Evolutionary conservation across 768 basidiomycete genomes (phyloP).

Genomic region (Suillus plorans): DNA sequence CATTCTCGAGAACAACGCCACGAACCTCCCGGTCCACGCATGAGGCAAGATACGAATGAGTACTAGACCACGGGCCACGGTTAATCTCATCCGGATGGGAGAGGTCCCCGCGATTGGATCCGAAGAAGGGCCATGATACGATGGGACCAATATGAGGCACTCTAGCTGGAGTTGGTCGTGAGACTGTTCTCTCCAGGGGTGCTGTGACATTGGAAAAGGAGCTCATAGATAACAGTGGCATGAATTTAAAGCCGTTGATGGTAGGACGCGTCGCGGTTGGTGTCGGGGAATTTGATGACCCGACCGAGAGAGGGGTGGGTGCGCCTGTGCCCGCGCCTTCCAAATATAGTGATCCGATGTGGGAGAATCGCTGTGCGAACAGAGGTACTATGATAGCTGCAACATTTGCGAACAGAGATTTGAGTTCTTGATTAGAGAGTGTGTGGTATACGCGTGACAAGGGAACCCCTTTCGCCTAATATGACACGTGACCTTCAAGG

Average conservation of each 20-base stretch:
- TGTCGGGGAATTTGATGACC: conserved; percentile 25
- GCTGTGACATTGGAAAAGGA: conserved; percentile 9
- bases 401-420: conserved; percentile 64
- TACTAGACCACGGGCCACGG: conserved; percentile 75
- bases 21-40: conserved; percentile 71
- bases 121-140: conserved; percentile 90
- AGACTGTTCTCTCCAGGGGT: not conserved
- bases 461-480: conserved; percentile 72
- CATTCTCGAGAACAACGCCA: conserved; percentile 75
- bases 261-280: conserved; percentile 25
- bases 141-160: conserved; percentile 68
- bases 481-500: conserved; percentile 9
- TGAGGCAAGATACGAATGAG: conserved; percentile 58
- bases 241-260: conserved; percentile 19
- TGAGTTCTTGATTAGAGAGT: conserved; percentile 62
- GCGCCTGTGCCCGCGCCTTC: conserved; percentile 26
- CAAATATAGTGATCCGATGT: conserved; percentile 74
- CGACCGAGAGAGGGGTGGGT: conserved; percentile 17
- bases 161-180: conserved; percentile 32
- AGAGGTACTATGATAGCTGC: conserved; percentile 69
- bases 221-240: conserved; percentile 15
- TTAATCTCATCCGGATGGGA: conserved; percentile 66
- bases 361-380: conserved; percentile 73
- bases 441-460: conserved; percentile 71
- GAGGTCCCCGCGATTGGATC: conserved; percentile 76